Base-by-base conservation (phyloP, 768 basidiomycete genomes). In the Mycena epipterygia region DNA sequence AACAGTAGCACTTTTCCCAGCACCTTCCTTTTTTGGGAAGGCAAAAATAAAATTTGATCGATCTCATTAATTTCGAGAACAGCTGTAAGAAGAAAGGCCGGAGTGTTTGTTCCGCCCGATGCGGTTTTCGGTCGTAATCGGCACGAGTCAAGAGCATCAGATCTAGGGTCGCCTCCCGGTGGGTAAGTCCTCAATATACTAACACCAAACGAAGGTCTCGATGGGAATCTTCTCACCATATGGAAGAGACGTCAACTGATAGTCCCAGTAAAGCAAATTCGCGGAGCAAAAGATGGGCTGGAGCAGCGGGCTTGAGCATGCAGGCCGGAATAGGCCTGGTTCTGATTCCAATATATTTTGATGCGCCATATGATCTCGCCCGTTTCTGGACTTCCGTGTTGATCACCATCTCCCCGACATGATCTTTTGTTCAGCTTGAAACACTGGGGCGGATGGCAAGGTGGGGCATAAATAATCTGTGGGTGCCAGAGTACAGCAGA, bases 91-190 rank as follows among this genome's bases (percentile, higher is more conserved):
- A 63, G 71, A 67, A 63, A 59, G 64, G 42, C 48, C 48, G 65
- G n/a, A n/a, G 37, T 17, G 51, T 61, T n/a, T 46, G 48, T 52
- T 52, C 51, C 51, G 49, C 49, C 49, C 51, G 57, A 59, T 57
- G 19, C 16, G 21, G 46, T 23, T 4, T 53, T 13, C 4, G 55
- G 56, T 30, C 64, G 70, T 62, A 64, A 64, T 68, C 57, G 61
- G 69, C 13, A 51, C n/a, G 37, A 67, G 63, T 67, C 49, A 70
- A 52, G 59, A 60, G 62, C 37, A 61, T 70, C 63, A 60, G 69
- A 73, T 68, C 67, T 66, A 73, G 71, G 71, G 71, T 69, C 71
- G 71, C 52, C 25, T 11, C 41, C 21, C 3, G 17, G 66, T 72
- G 71, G 51, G 70, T 42, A 63, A 48, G 4, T 59, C 3, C 16